Evolutionary conservation across 805 yeast species (phyloP), one percentile per base, ranked within the genome.

Genomic region (Metschnikowia cerradonensis): DNA sequence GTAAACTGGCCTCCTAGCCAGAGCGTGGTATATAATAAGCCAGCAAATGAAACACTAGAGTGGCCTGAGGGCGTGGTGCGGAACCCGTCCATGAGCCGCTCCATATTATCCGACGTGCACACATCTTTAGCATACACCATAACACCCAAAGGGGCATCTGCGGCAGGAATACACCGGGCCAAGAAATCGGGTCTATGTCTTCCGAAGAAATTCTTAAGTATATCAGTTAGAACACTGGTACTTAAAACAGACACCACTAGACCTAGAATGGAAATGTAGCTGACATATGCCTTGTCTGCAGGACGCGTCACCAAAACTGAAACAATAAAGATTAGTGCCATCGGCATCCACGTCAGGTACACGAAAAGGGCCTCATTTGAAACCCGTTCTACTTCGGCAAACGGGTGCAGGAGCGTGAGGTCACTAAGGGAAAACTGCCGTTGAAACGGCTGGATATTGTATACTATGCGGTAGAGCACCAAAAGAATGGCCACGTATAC

Each of bases 111-210:
- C 1, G 83, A 73, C 0, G 91, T 85, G 56, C 90, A 85, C 1
- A 81, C 85, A 50, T 85, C 90, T 36, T 71, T 72, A 1, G 90
- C 88, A 48, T 61, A 74, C 22, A 83, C 85, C 58, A 84, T 57
- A 1, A 75, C 70, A 58, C 81, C 72, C 17, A 30, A 56, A 5
- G 90, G 84, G 0, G 91, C 77, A 45, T 72, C 83, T 1, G 68
- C 66, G 32, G 69, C 71, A 3, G 97, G 97, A 19, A 76, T 63
- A 66, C 98, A 92, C 58, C 98, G 78, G 5, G 90, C 88, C 47
- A 92, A 68, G 64, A 91, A 88, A 67, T 92, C 99, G 0, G 99
- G 99, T 52, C 99, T 76, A 54, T 86, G 88, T 63, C 97, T 79
- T 4, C 97, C 97, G 49, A 92, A 81, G 82, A 88, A 82, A 62